Base-by-base conservation (phyloP, 257 asterid species). In the Solanum tacnaense region DNA sequence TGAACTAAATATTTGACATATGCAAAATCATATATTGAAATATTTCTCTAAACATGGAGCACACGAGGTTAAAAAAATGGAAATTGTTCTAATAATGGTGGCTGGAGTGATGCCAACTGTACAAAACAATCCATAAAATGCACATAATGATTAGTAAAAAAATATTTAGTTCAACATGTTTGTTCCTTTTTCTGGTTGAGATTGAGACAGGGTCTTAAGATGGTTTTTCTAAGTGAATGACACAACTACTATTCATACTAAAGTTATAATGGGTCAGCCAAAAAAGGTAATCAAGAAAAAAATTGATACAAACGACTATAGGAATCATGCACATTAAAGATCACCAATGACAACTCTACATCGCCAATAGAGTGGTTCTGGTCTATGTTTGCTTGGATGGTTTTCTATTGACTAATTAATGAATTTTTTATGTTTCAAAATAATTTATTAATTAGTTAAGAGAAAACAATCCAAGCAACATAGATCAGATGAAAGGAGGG, bases 291-390 rank as follows among this genome's bases (percentile, higher is more conserved):
- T 86, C 9, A 27, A 44, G n/a, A 41, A 41, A 31, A 79, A 79
- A 44, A 41, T 78, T n/a, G 65, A 23, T 60, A 92, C 95, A 35
- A 88, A 93, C 96, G 92, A 91, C 95, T 92, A 78, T 91, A 92
- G 73, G 94, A 88, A 84, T 95, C 97, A 87, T 92, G 96, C 62
- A 93, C 88, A 86, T 93, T 88, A 92, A 94, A 96, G 94, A 91
- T 89, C 84, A 96, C 94, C 90, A 96, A 89, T 18, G 95, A 90
- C 52, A 95, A 88, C 91, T 90, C 93, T 76, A 88, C 91, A 84
- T 86, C 90, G 34, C 91, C 52, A 86, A 92, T 76, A 38, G 93
- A 88, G 82, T 89, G 91, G 92, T 94, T 95, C 99, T 95, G 94
- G 0, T 41, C 49, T 41, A 41, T 41, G 49, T 41, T 41, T 41